phyloP scores from a whole-genome alignment of 148 eudicot genomes.

The Cornus controversa region DNA sequence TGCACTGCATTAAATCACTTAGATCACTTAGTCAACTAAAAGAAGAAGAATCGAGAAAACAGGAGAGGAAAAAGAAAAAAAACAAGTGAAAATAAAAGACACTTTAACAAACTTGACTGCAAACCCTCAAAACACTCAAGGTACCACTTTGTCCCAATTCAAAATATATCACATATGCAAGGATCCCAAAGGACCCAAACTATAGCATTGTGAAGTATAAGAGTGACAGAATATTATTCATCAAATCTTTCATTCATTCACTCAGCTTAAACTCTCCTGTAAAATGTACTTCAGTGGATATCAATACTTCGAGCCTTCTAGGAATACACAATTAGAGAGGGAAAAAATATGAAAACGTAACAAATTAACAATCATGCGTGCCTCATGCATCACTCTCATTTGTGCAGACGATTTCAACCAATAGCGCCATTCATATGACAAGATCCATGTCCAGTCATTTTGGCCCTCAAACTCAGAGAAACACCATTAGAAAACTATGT shows the following conservation, averaged over 20 bases:
- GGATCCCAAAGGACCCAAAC: background rate
- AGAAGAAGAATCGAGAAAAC: too few species aligned
- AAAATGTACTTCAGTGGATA: background rate
- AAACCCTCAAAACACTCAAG: too few species aligned
- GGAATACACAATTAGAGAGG: background rate
- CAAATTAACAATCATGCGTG: too few species aligned
- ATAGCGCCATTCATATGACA: too few species aligned
- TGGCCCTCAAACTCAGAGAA: too few species aligned
- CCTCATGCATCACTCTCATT: too few species aligned
- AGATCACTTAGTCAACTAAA: background rate
- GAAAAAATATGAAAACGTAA: background rate
- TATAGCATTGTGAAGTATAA: background rate
- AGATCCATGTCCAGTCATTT: too few species aligned
- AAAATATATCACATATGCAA: background rate
- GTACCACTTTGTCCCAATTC: background rate
- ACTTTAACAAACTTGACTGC: too few species aligned
- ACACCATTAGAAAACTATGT: too few species aligned
- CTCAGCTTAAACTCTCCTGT: background rate
- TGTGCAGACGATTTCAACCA: too few species aligned
- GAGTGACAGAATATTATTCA: background rate
- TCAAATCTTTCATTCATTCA: background rate
- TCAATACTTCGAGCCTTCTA: background rate
- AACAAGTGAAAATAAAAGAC: background rate
- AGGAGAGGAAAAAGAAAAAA: too few species aligned
- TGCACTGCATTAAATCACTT: conserved; percentile 61